Evolutionary conservation across 768 basidiomycete genomes (phyloP), one percentile per base, ranked within the genome.

Genomic region (Lentinula lateritia): DNA sequence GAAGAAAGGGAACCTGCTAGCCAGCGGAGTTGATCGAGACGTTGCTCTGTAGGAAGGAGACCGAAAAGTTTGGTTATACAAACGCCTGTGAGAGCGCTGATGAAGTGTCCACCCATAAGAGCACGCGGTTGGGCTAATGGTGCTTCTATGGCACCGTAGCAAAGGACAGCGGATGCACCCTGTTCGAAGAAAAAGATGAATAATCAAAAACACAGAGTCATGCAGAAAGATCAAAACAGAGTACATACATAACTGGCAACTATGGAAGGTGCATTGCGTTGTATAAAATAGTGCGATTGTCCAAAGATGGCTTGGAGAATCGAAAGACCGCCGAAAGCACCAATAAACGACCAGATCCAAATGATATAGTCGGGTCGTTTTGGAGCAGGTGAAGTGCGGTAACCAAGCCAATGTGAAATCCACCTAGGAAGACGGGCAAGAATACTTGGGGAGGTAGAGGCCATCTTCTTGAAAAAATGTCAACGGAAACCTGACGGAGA

Each of bases 121-220:
- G 78, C 70, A 15, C 82, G 76, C 13, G 83, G 83, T 69, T 85
- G 83, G 0, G 81, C 79, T 42, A 85, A 67, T 6, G 83, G 83
- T 5, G 75, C 72, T 20, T 85, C 82, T 53, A 85, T 75, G 2
- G 78, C 75, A 16, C 81, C 83, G 61, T 83, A 85, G 35, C 82
- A 76, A 48, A 86, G 73, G 8, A 84, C 79, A 6, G 84, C 83
- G 10, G 80, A 80, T 23, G 83, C 83, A 20, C 80, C 83, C 84
- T 85, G 66, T 28, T 12, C 18, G 52, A 38, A 58, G 6, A n/a
- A n/a, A 23, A 15, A 35, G n/a, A 28, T 8, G 10, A 34, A 20
- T 9, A 42, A 10, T 57, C 23, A 23, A 23, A 23, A n/a, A n/a
- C n/a, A 1, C 23, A 2, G 23, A 28, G 3, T 28, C 28, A 28